Percentiles rank a stretch among this genome's conserved stretches.
These are phyloP conservation scores for Agrostemma githago DNA, from an alignment of 148 eudicot genomes.

Conservation along the genomic window DNA sequence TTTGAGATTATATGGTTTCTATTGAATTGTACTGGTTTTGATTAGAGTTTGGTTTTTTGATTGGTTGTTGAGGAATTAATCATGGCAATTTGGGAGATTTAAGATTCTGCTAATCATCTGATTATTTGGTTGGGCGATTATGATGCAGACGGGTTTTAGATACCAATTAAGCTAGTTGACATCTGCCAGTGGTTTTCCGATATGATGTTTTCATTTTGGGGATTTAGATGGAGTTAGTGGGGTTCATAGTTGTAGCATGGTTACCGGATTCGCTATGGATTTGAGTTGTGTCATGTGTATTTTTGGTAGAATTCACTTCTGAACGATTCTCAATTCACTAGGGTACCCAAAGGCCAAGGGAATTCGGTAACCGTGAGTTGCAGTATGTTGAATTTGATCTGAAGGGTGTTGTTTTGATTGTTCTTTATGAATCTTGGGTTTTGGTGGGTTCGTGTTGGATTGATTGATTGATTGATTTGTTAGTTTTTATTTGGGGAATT, in stretches of 20 bases:
- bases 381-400: neutral
- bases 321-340: no score
- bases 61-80: neutral
- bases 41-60: neutral
- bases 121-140: neutral
- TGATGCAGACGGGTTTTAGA: no score
- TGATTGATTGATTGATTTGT: neutral
- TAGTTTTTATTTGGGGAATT: conserved; percentile 1
- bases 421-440: conserved; percentile 3
- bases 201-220: neutral
- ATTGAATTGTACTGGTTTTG: neutral
- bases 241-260: neutral
- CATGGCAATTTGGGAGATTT: neutral
- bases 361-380: neutral
- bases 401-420: neutral
- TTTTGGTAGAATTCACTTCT: no score
- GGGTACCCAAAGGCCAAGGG: no score
- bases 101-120: neutral
- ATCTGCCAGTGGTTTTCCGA: neutral
- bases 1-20: neutral
- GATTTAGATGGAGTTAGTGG: neutral
- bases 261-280: no score
- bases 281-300: no score
- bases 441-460: neutral
- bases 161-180: no score